phyloP scores from a whole-genome alignment of 2,329 filamentous ascomycete genomes.

The Stagonosporopsis rhizophila region DNA sequence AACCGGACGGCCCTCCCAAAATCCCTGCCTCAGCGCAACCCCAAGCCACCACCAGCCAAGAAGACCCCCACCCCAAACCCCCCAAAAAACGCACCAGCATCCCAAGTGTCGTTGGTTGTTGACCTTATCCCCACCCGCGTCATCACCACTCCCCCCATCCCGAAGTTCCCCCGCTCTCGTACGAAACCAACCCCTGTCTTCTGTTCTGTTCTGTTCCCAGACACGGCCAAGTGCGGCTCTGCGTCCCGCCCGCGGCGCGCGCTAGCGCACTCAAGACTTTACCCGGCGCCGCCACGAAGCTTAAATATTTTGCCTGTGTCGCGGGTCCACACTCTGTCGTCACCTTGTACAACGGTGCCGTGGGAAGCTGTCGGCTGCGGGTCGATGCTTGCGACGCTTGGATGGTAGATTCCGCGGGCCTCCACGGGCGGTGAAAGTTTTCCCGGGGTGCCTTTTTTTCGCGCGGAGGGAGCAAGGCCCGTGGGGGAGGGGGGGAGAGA shows the following conservation, averaged over 20 bases:
- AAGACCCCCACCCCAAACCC: no score
- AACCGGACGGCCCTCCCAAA: no score
- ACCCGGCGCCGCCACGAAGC: conserved; percentile 18
- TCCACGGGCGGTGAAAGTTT: conserved; percentile 15
- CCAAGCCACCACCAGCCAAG: no score
- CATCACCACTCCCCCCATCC: conserved; percentile 2
- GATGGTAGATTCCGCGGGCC: background rate
- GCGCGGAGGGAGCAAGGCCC: background rate
- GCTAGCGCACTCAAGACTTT: conserved; percentile 13
- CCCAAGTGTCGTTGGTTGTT: no score
- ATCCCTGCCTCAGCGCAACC: no score
- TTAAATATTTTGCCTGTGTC: conserved; percentile 14
- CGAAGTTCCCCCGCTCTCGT: background rate
- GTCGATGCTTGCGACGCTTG: conserved; percentile 1
- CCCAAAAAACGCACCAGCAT: no score
- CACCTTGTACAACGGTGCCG: conserved; percentile 7
- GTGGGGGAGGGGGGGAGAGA: conserved; percentile 6
- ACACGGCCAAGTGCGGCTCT: conserved; percentile 3
- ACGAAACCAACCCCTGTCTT: no score
- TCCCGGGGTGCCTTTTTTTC: no score
- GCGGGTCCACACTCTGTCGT: conserved; percentile 12
- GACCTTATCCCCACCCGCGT: background rate
- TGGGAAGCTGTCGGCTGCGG: conserved; percentile 4
- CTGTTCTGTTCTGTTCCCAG: no score
- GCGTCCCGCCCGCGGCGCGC: no score